Base-by-base conservation (phyloP, 495 filamentous ascomycete genomes). In the Entonaema liquescens region DNA sequence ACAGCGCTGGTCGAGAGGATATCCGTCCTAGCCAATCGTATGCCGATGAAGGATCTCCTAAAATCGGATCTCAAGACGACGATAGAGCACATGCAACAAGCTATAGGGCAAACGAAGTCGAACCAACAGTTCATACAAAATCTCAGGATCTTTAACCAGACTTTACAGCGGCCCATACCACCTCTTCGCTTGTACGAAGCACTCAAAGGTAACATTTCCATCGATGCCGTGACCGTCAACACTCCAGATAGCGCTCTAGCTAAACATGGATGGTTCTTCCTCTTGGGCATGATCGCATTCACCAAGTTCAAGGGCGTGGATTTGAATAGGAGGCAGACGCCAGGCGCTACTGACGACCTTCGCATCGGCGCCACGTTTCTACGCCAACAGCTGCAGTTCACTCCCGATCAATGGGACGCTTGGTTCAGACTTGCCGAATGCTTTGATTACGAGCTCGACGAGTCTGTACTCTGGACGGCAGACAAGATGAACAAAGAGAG, bases 401-500 rank as follows among this genome's bases (percentile, higher is more conserved):
- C 89, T 15, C 87, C 89, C 1, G 90, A 94, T 28, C 88, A 90
- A 53, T 99, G 95, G 95, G 94, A 98, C 77, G 90, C 94, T 0
- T 99, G 95, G 96, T 98, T 95, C 77, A 89, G 95, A 53, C 84
- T 98, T 5, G 95, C 90, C 11, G 95, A 99, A 71, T 91, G 92
- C 23, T 96, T 95, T 76, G 95, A 98, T 76, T 88, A 90, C 25
- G 92, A 96, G 74, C 79, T 98, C 52, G 96, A 99, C 64, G 96
- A 99, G 75, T 88, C 90, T 2, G 91, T 96, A 11, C 90, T 94
- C 5, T 98, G 96, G 95, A 90, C 89, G n/a, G 92, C 95, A 3
- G 96, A 99, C 60, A 96, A 96, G 74, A 89, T 98, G 76, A 98
- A 98, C 78, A 94, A 92, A 75, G 90, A 91, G 68, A 88, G 88